Evolutionary conservation across 176 grass and related monocot genomes (phyloP), one percentile per base, ranked within the genome.

Genomic region (Puccinellia tenuiflora): DNA sequence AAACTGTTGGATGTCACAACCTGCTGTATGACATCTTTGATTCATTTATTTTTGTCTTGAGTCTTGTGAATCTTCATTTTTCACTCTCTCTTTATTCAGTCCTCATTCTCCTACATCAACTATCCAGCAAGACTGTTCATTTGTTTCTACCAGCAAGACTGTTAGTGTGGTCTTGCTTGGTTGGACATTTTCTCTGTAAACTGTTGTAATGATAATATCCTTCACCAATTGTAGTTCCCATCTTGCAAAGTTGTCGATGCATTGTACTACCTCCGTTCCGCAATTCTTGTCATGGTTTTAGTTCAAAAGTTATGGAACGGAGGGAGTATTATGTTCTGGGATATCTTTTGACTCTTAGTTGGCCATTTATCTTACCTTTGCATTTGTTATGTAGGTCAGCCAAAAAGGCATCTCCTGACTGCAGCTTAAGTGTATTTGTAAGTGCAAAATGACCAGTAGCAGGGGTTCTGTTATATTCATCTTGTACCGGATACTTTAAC

Each of bases 401-500:
- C 95, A 57, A 97, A 97, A 84, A 92, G 95, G 82, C 95, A 97
- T 86, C 92, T 97, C 61, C 70, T 97, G 43, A 97, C 95, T 40
- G 94, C 95, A 5, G 95, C 90, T 59, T 97, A 92, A 97, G 92
- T 77, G 92, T 97, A 51, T 94, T 97, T 75, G 92, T 97, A 59
- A 94, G 95, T 56, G 95, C 90, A 17, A 97, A 97, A 79, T 81
- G 90, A 85, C 75, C 94, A 50, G 81, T 89, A 66, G 92, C 95
- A 30, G 95, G 95, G 22, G 95, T 88, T 94, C 95, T 59, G 92
- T 97, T 66, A 88, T 97, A 79, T 94, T 97, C 90, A 97, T 97
- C 88, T 97, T 92, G 95, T 97, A 88, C 63, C 4, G 62, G 21
- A 6, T 77, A 55, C 2, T 77, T 50, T 43, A 52, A n/a, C n/a